These are phyloP conservation scores for Rhododendron henanense DNA, from an alignment of 148 eudicot species.

Conservation along the genomic window DNA sequence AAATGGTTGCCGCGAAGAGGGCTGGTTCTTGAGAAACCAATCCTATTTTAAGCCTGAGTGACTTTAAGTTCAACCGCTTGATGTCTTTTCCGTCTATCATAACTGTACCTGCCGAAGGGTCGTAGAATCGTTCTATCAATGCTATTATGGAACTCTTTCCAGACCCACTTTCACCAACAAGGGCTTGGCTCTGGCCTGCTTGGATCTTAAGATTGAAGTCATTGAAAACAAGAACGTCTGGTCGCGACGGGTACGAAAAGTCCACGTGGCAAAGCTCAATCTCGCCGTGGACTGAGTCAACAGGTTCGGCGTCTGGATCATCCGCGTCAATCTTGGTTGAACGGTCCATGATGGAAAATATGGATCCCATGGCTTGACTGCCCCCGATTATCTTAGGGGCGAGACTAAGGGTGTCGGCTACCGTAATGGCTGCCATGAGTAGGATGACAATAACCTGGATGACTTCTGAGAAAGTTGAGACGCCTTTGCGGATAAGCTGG, in stretches of 20 bases:
- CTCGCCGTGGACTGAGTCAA: constrained; percentile 78
- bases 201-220: constrained; percentile 81
- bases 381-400: constrained; percentile 96
- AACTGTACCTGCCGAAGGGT: constrained; percentile 74
- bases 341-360: constrained; percentile 78
- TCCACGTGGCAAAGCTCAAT: constrained; percentile 90
- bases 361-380: constrained; percentile 85
- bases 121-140: constrained; percentile 82
- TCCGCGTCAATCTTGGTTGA: constrained; percentile 78
- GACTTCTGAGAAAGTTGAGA: constrained; percentile 86
- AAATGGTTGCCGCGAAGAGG: constrained; percentile 75
- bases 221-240: constrained; percentile 72
- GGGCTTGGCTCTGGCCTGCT: constrained; percentile 95
- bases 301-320: constrained; percentile 71
- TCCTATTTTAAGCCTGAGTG: constrained; percentile 69
- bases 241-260: constrained; percentile 84
- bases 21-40: constrained; percentile 97
- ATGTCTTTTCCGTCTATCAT: constrained; percentile 95
- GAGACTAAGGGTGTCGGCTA: constrained; percentile 92
- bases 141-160: constrained; percentile 94
- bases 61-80: constrained; percentile 65
- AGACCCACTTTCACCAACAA: constrained; percentile 92
- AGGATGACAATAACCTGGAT: constrained; percentile 83
- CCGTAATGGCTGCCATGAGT: constrained; percentile 86
- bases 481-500: constrained; percentile 77